Percentiles rank a stretch among this genome's conserved stretches.
These are phyloP conservation scores for Neonectria faginata DNA, from an alignment of 2,329 filamentous ascomycete genomes.

Conservation along the genomic window DNA sequence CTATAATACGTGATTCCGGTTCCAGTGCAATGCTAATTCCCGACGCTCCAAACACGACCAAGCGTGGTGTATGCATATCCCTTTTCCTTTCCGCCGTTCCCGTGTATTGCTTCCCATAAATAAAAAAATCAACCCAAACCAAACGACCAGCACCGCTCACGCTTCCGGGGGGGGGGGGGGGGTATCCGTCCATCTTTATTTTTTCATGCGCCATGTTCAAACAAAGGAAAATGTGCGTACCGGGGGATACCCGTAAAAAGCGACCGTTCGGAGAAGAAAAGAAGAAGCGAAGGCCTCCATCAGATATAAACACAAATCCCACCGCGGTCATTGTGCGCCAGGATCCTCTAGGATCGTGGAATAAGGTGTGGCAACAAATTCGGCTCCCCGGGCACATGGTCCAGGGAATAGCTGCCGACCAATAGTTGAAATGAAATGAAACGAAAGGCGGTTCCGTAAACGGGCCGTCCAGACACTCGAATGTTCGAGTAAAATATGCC, in stretches of 20 bases:
- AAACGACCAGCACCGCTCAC: conserved; percentile 44
- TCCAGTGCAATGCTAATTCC: conserved; percentile 43
- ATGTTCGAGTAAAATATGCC: conserved; percentile 35
- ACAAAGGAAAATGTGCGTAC: conserved; percentile 42
- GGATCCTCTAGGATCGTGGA: conserved; percentile 27
- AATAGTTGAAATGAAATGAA: conserved; percentile 5
- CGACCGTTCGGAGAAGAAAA: conserved; percentile 36
- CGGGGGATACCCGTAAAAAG: conserved; percentile 32
- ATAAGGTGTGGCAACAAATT: conserved; percentile 8
- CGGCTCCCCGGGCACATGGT: background rate
- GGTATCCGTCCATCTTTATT: conserved; percentile 50
- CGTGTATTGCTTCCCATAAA: conserved; percentile 38
- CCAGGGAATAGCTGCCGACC: background rate
- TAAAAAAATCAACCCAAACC: conserved; percentile 37
- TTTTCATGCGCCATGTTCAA: conserved; percentile 47
- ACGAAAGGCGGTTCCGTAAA: conserved; percentile 1
- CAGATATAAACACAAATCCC: conserved; percentile 36
- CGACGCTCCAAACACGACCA: conserved; percentile 40
- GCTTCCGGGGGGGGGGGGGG: conserved; percentile 25
- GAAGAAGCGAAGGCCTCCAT: conserved; percentile 26
- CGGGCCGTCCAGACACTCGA: background rate
- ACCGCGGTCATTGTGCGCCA: conserved; percentile 27
- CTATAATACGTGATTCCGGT: conserved; percentile 45
- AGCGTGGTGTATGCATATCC: conserved; percentile 45
- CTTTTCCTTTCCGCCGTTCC: conserved; percentile 41